These are phyloP conservation scores for Fraxinus nigra DNA, from an alignment of 305 asterid genomes.

Conservation along the genomic window DNA sequence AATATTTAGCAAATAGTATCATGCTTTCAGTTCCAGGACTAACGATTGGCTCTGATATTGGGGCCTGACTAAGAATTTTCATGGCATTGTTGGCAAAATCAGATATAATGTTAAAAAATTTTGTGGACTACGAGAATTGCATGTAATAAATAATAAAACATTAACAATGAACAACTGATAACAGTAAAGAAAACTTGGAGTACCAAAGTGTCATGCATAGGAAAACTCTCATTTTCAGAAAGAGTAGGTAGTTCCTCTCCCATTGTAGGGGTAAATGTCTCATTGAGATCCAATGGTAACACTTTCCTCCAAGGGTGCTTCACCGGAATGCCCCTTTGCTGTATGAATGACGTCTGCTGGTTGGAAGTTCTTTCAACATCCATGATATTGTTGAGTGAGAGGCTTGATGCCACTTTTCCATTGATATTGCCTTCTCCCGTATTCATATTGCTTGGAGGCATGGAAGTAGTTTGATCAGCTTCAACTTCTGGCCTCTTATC, in stretches of 20 bases:
- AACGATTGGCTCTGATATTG: background rate
- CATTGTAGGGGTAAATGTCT: constrained; percentile 36
- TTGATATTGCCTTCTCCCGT: constrained; percentile 17
- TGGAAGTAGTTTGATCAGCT: constrained; percentile 11
- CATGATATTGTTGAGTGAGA: constrained; percentile 35
- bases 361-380: constrained; percentile 27
- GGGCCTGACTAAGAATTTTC: background rate
- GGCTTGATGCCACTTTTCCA: constrained; percentile 35
- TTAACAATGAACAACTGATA: background rate
- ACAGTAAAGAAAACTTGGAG: constrained; percentile 3
- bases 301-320: background rate
- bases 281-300: constrained; percentile 52
- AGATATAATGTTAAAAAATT: background rate
- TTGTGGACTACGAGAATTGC: background rate
- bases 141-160: background rate
- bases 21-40: background rate
- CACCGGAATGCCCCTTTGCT: constrained; percentile 28
- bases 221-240: constrained; percentile 30
- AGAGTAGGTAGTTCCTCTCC: constrained; percentile 32
- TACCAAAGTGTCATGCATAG: constrained; percentile 44
- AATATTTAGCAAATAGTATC: background rate
- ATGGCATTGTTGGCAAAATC: background rate
- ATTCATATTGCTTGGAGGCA: constrained; percentile 22
- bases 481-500: constrained; percentile 31
- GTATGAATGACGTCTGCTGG: constrained; percentile 15